A percentile compares a stretch with the other conserved stretches of the same genome.
Evolutionary conservation across 163 green algal species (phyloP).

Genomic region (Scenedesmus sp.): DNA sequence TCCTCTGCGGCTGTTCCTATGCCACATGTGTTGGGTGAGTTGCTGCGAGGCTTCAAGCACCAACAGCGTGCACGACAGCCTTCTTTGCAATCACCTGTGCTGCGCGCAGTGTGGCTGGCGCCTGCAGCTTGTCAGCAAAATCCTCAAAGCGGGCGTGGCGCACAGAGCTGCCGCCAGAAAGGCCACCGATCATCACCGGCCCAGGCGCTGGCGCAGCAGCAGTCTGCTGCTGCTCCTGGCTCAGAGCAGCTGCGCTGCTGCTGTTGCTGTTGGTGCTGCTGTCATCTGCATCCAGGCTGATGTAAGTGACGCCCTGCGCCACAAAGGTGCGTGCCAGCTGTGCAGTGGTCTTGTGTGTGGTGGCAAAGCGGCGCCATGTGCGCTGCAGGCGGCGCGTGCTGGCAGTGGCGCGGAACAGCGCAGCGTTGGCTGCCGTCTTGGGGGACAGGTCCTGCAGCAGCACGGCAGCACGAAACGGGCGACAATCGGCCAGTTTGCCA

Average conservation of each 20-base stretch:
- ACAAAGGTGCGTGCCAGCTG: conserved; percentile 67
- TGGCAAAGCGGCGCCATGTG: conserved; percentile 66
- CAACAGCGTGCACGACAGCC: background rate
- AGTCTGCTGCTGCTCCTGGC: background rate
- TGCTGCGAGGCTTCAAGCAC: background rate
- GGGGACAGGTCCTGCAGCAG: conserved; percentile 36
- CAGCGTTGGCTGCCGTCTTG: conserved; percentile 13
- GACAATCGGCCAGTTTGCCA: background rate
- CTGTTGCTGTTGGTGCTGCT: conserved; percentile 3
- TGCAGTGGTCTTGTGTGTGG: conserved; percentile 58
- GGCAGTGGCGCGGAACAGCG: background rate
- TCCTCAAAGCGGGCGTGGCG: conserved; percentile 65
- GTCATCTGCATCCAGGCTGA: background rate
- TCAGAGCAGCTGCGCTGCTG: background rate
- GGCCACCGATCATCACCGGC: conserved; percentile 40
- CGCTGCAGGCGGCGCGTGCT: conserved; percentile 61
- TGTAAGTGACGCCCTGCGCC: conserved; percentile 41
- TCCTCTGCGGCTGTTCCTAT: too few species aligned
- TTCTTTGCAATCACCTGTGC: conserved; percentile 44
- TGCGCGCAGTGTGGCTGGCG: conserved; percentile 59
- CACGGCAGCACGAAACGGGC: background rate
- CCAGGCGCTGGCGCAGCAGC: background rate
- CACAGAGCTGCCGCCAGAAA: background rate
- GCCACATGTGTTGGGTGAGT: background rate
- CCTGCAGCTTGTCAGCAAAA: conserved; percentile 67